Conservation (phyloP, 169 alveolate genomes). For the Amoebophrya sp. region DNA sequence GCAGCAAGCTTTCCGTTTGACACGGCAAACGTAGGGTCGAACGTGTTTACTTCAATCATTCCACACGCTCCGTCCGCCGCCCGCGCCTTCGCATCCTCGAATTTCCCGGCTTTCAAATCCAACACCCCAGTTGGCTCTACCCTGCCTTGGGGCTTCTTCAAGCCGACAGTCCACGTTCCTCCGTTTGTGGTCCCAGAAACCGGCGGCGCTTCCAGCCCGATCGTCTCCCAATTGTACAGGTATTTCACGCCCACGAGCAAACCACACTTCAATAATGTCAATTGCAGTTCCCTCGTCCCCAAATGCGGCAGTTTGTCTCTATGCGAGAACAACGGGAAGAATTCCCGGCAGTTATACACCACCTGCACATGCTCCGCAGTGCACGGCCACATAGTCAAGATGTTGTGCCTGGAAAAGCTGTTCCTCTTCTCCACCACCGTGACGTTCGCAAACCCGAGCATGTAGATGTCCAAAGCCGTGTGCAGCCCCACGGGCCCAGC, state of each 20-base stretch:
- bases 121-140: not conserved
- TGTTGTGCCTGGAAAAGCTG: not conserved
- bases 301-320: not conserved
- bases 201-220: not conserved
- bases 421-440: not conserved
- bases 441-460: not conserved
- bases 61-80: not conserved
- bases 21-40: not conserved
- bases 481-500: not conserved
- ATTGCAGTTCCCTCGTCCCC: not conserved
- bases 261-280: not conserved
- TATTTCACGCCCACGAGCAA: not conserved
- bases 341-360: not conserved
- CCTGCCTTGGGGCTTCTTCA: not conserved
- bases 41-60: not conserved
- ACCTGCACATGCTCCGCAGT: not conserved
- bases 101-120: not conserved
- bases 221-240: not conserved
- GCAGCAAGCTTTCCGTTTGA: too few species aligned
- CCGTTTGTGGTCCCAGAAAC: too few species aligned
- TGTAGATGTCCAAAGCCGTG: not conserved
- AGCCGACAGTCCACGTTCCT: not conserved
- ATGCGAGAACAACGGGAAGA: not conserved
- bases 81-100: not conserved
- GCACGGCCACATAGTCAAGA: not conserved